Evolutionary conservation across 2,329 filamentous ascomycete species (phyloP).

Genomic region (Colletotrichum falcatum): DNA sequence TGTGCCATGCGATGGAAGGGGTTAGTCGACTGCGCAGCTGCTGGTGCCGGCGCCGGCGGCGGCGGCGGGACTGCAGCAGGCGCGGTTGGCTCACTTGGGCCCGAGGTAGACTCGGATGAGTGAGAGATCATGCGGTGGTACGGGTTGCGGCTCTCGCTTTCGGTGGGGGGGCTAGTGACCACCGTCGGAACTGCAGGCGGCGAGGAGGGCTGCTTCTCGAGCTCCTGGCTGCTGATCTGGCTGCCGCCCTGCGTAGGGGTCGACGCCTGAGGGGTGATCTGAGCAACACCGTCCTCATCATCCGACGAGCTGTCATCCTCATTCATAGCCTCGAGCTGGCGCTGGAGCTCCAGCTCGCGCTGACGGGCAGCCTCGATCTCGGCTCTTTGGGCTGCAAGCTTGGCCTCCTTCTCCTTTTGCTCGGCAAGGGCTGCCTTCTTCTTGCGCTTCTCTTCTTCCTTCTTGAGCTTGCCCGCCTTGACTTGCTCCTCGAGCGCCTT

Average conservation of each 20-base stretch:
- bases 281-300: conserved; percentile 80
- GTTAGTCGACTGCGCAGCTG: conserved; percentile 77
- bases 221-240: conserved; percentile 65
- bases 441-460: conserved; percentile 93
- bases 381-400: conserved; percentile 84
- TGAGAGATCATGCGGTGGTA: conserved; percentile 93
- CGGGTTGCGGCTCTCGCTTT: conserved; percentile 90
- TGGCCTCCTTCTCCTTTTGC: conserved; percentile 87
- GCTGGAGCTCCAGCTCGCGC: conserved; percentile 88
- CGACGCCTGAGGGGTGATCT: conserved; percentile 73
- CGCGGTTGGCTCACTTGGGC: conserved; percentile 56
- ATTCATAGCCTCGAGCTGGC: conserved; percentile 82
- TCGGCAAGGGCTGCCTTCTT: conserved; percentile 91
- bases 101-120: conserved; percentile 65
- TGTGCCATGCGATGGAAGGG: conserved; percentile 91
- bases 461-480: conserved; percentile 91
- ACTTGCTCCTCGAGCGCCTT: conserved; percentile 95
- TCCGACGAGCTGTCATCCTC: conserved; percentile 81
- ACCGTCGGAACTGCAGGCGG: conserved; percentile 62
- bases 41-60: conserved; percentile 51
- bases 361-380: conserved; percentile 94
- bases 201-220: conserved; percentile 64
- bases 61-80: conserved; percentile 57
- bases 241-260: conserved; percentile 67
- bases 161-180: conserved; percentile 66